Evolutionary conservation across 2,329 filamentous ascomycete genomes (phyloP), one percentile per base, ranked within the genome.

Genomic region (Ceratocystiopsis minuta): DNA sequence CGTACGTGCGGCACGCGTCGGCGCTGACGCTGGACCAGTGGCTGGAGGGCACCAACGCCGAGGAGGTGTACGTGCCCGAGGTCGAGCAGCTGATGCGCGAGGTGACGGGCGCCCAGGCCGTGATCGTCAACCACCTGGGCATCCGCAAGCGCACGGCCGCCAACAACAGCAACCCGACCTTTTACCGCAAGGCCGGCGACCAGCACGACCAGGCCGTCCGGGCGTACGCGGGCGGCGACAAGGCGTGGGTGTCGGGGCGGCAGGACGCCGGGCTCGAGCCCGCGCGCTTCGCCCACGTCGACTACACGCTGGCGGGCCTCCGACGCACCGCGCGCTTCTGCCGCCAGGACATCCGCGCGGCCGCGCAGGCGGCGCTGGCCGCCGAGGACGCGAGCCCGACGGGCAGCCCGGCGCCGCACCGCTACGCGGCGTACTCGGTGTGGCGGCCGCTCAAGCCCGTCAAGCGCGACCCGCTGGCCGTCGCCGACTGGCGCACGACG

Each of bases 161-260:
- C 20, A 41, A 41, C 34, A 41, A 41, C 28, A 37, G 16, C 12
- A 37, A 41, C 39, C 39, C 39, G 6, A 41, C 34, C 5, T 41
- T 41, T 16, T 41, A 41, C 39, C 39, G 39, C 39, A 41, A 41
- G 39, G 39, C 39, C n/a, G 39, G 39, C 24, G 39, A 41, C 16
- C 20, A 16, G 20, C 39, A 41, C 28, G 39, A 41, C 39, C 39
- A 41, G 34, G 39, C 39, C 20, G 39, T 41, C n/a, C 37, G 37
- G 28, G 36, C 32, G 24, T 41, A 41, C 14, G 39, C 39, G 6
- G 35, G 39, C 9, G 39, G 39, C 24, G 39, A 41, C 9, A 36
- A 36, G 34, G 15, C 39, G n/a, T 41, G 39, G 39, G 39, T 40
- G 11, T 41, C 39, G 4, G 39, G 39, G 16, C 20, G 39, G 11